Base-by-base conservation (phyloP, 805 yeast species). In the Saccharomyces mikatae region DNA sequence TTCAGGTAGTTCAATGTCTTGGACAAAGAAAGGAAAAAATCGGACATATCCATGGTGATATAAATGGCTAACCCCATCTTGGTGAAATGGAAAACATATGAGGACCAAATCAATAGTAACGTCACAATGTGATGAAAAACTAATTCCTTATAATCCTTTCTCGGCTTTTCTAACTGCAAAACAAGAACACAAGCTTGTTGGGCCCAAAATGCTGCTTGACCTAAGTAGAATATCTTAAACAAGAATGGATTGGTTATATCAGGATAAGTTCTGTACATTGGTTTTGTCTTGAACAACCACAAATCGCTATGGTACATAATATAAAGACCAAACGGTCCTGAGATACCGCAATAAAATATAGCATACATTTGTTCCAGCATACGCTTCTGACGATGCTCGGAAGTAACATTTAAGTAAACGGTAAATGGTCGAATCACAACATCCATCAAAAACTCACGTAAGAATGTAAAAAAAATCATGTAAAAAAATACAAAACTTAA, bases 121-220 rank as follows among this genome's bases (percentile, higher is more conserved):
- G 99, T 94, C 59, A 94, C 83, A 58, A 94, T 80, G 70, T 94
- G 99, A 71, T 94, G 99, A 71, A 89, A 83, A 44, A 92, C 88
- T 57, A 94, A 79, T 72, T 94, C 99, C 62, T 83, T 75, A 73
- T 84, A 91, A 70, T 94, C 99, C 71, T 90, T 91, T 71, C 99
- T 81, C 55, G 97, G 98, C 70, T 89, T 89, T 72, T 94, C 99
- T 57, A 94, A 78, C 70, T 87, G 96, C 59, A 94, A 76, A 48
- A 82, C 73, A 59, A 94, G 76, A 31, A 94, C 87, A 46, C 87
- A 83, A 1, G 95, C 84, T 73, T 94, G 99, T 74, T 94, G 99
- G 24, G 90, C 83, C 99, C 99, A 94, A 71, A 89, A 94, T 4
- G 97, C 87, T 5, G 98, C 97, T 74, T 94, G 98, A 46, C 87